A percentile compares a stretch with the other conserved stretches of the same genome.
These are phyloP conservation scores for Mortierella sp. DNA, from an alignment of 371 early-diverging fungal species.

Conservation along the genomic window DNA sequence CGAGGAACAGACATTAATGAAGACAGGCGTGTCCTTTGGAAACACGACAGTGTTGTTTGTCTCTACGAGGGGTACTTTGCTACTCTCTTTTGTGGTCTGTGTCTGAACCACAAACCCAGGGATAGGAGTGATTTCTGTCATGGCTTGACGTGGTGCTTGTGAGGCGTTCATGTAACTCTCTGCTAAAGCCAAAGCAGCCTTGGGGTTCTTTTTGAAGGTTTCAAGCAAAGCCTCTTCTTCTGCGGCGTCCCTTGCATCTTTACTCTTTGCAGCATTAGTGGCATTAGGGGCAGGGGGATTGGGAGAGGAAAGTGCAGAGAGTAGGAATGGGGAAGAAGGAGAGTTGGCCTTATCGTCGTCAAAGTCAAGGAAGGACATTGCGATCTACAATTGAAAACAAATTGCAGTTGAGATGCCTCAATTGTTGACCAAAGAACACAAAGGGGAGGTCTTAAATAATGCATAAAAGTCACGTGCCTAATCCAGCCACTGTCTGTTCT, in stretches of 20 bases:
- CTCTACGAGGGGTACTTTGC: conserved; percentile 17
- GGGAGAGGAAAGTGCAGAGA: neutral
- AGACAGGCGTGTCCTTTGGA: conserved; percentile 63
- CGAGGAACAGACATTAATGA: conserved; percentile 80
- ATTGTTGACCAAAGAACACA: too few species aligned
- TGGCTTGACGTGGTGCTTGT: conserved; percentile 33
- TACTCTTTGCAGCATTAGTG: neutral
- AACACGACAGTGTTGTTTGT: conserved; percentile 40
- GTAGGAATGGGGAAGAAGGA: neutral
- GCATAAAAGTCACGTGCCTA: too few species aligned
- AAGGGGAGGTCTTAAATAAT: too few species aligned
- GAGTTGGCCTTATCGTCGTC: neutral
- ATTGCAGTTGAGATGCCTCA: too few species aligned
- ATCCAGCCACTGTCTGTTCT: too few species aligned
- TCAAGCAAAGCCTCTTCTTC: conserved; percentile 44
- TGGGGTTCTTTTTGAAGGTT: conserved; percentile 41
- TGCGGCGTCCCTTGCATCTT: conserved; percentile 18
- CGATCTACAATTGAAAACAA: too few species aligned
- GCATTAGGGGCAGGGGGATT: neutral
- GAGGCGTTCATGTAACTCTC: conserved; percentile 38
- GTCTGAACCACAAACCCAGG: conserved; percentile 77
- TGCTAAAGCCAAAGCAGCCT: conserved; percentile 33
- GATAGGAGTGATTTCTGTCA: conserved; percentile 60
- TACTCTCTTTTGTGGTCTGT: conserved; percentile 40
- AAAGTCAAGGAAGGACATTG: conserved; percentile 6